phyloP scores from a whole-genome alignment of 257 asterid species.

The Lantana camara region DNA sequence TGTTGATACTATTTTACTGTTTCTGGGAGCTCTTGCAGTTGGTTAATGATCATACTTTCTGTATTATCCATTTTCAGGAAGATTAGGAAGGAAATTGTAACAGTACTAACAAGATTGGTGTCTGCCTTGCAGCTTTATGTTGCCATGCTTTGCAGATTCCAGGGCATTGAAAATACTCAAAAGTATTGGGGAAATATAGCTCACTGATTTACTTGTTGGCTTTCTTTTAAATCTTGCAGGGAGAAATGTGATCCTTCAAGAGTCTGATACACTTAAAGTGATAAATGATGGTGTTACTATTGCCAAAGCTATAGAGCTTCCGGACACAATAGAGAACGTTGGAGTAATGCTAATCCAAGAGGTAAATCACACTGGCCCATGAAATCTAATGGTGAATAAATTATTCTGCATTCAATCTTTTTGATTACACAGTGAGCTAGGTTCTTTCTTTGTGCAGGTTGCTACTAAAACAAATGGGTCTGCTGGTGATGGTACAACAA shows the following conservation, averaged over 20 bases:
- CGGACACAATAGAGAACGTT: conserved; percentile 86
- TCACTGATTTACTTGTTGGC: conserved; percentile 1
- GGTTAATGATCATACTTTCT: neutral
- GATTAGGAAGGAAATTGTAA: neutral
- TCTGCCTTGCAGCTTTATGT: too few species aligned
- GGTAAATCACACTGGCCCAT: conserved; percentile 40
- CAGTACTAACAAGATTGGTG: too few species aligned
- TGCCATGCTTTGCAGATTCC: neutral
- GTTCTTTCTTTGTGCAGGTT: conserved; percentile 50
- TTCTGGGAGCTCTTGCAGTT: conserved; percentile 14
- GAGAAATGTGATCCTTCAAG: conserved; percentile 79
- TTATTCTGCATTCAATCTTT: conserved; percentile 4
- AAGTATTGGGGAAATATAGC: neutral
- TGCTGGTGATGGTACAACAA: conserved; percentile 96
- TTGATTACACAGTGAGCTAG: conserved; percentile 23
- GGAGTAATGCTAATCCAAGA: conserved; percentile 84
- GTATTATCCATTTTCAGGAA: neutral
- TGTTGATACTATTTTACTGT: conserved; percentile 6
- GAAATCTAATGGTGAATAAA: neutral
- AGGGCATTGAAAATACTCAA: neutral
- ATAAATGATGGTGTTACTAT: conserved; percentile 94
- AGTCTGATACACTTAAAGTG: conserved; percentile 65
- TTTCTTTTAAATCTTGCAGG: conserved; percentile 48
- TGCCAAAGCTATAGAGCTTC: conserved; percentile 88
- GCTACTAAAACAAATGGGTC: conserved; percentile 79